Evolutionary conservation across 306 rosid genomes (phyloP).

Genomic region (Quercus gilva): DNA sequence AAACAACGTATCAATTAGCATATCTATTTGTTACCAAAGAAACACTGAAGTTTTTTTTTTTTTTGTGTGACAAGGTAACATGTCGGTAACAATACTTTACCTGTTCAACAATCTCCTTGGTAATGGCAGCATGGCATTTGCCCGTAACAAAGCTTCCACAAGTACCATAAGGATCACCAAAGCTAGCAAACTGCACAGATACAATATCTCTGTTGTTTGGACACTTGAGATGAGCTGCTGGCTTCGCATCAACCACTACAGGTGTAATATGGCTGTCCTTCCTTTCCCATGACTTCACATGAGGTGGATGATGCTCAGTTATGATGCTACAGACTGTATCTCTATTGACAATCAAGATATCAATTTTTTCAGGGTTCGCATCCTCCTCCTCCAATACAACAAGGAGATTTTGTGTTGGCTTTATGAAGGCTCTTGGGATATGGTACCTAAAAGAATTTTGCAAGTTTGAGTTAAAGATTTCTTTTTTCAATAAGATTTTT

Average conservation of each 20-base stretch:
- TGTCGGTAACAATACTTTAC: constrained; percentile 13
- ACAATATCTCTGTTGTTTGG: constrained; percentile 36
- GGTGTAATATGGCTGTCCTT: constrained; percentile 28
- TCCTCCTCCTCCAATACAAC: constrained; percentile 73
- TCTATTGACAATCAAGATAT: constrained; percentile 57
- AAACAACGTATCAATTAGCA: background rate
- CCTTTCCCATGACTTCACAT: constrained; percentile 55
- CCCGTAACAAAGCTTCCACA: constrained; percentile 57
- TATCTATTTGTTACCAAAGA: background rate
- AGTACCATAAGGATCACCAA: constrained; percentile 55
- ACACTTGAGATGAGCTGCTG: constrained; percentile 50
- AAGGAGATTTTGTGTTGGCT: constrained; percentile 48
- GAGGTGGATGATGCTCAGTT: constrained; percentile 46
- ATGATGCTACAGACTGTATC: constrained; percentile 66
- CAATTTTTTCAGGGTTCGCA: constrained; percentile 36
- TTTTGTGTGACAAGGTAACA: background rate
- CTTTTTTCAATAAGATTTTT: background rate
- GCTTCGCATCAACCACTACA: background rate
- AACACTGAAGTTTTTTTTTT: too few relatives aligned
- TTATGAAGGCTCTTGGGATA: constrained; percentile 68
- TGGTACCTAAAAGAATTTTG: constrained; percentile 49
- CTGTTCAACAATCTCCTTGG: constrained; percentile 45
- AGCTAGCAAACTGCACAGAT: constrained; percentile 70
- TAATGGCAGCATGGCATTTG: constrained; percentile 26
- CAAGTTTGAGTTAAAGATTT: background rate